Percentiles rank a stretch among this genome's conserved stretches.
Evolutionary conservation across 768 basidiomycete species (phyloP).

Genomic region (Saitozyma sp.): DNA sequence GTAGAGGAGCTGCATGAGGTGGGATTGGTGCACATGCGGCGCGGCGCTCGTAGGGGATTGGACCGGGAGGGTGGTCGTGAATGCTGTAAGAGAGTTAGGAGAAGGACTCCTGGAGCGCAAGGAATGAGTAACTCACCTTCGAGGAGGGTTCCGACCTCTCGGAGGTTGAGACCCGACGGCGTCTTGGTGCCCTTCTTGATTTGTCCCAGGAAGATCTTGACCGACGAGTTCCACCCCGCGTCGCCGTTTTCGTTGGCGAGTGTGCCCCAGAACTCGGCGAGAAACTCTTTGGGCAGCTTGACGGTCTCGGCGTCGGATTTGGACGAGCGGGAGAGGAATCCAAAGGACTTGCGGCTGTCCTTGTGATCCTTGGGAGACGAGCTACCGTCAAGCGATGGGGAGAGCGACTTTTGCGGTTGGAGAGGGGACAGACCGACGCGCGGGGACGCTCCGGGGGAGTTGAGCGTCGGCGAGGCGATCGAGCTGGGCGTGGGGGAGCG

Average conservation of each 20-base stretch:
- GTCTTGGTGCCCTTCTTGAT: conserved; percentile 50
- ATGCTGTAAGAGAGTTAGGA: conserved; percentile 18
- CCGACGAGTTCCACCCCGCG: conserved; percentile 28
- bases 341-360: conserved; percentile 6
- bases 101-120: neutral
- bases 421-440: conserved; percentile 4
- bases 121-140: conserved; percentile 25
- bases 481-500: conserved; percentile 14
- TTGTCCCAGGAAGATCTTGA: conserved; percentile 25
- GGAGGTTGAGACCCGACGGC: conserved; percentile 41
- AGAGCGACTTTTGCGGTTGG: conserved; percentile 2
- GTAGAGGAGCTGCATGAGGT: conserved; percentile 38
- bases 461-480: conserved; percentile 12
- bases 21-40: conserved; percentile 32
- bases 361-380: conserved; percentile 1
- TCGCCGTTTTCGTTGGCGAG: conserved; percentile 46
- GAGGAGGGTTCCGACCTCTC: conserved; percentile 44
- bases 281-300: conserved; percentile 50
- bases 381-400: neutral
- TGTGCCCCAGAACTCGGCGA: conserved; percentile 46
- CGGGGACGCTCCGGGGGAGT: conserved; percentile 16
- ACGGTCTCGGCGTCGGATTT: conserved; percentile 12
- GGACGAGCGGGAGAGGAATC: neutral
- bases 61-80: conserved; percentile 27
- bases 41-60: conserved; percentile 11